phyloP scores from a whole-genome alignment of 352 stramenopile genomes.

The Phytophthora megakarya region DNA sequence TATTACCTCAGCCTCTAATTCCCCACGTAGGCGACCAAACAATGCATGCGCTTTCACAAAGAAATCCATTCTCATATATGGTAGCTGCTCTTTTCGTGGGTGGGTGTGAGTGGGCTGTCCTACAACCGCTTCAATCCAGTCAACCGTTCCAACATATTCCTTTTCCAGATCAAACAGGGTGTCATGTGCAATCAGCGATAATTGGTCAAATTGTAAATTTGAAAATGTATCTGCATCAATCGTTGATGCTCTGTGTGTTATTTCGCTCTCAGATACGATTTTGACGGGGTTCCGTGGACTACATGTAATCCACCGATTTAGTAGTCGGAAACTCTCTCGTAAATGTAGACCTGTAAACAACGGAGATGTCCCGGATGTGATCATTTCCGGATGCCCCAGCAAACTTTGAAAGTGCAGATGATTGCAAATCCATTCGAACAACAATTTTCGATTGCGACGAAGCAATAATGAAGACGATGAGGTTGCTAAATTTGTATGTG shows the following conservation, averaged over 20 bases:
- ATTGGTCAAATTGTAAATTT: conserved; percentile 60
- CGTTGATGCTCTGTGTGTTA: conserved; percentile 29
- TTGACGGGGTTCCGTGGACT: conserved; percentile 52
- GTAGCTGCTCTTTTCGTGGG: conserved; percentile 20
- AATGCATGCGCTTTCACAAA: conserved; percentile 46
- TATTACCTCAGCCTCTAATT: conserved; percentile 38
- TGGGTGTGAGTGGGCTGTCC: neutral
- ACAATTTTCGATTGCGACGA: conserved; percentile 37
- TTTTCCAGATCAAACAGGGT: conserved; percentile 41
- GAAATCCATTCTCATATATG: conserved; percentile 47
- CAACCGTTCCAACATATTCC: conserved; percentile 32
- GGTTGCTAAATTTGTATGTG: conserved; percentile 14
- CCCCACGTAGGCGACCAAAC: conserved; percentile 41
- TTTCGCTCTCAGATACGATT: conserved; percentile 30
- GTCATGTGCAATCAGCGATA: conserved; percentile 43
- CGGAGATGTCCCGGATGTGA: conserved; percentile 43
- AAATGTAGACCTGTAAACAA: conserved; percentile 50
- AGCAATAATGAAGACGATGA: conserved; percentile 44
- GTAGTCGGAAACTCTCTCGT: conserved; percentile 50
- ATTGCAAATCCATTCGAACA: conserved; percentile 62
- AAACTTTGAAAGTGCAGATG: conserved; percentile 65
- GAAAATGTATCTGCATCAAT: conserved; percentile 50
- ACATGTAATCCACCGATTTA: conserved; percentile 61
- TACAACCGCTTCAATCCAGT: conserved; percentile 35
- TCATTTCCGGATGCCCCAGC: conserved; percentile 55